Evolutionary conservation across 371 early-diverging fungal genomes (phyloP), one percentile per base, ranked within the genome.

Genomic region (Apophysomyces sp.): DNA sequence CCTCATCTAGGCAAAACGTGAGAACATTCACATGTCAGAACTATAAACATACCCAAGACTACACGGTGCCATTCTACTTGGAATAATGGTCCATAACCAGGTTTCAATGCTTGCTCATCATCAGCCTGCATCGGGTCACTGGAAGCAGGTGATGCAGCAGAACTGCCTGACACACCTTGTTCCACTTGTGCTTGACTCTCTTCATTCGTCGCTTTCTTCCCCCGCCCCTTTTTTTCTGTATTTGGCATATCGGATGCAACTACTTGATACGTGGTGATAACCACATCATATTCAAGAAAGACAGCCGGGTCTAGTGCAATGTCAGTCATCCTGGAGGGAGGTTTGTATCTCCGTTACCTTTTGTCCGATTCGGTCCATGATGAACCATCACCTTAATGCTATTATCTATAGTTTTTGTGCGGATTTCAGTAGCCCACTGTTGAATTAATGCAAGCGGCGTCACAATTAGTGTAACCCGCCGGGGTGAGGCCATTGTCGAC

Each of bases 221-320:
- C 40, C 26, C 24, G 24, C 15, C 28, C 55, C 27, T 55, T 65
- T 28, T 60, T 64, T 12, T 58, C 52, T 9, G 53, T 26, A 13
- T 29, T 63, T 0, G 77, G 62, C 57, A 70, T 85, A n/a, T 82
- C 85, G 2, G 76, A 63, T 18, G 89, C 81, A 6, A 90, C 66
- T 12, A 87, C 80, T 29, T 85, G 78, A 66, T 89, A 90, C 0
- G 92, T 88, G 0, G 92, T 87, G 15, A 94, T 66, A 0, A 94
- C 85, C 9, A 92, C 73, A 62, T 93, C 92, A 71, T 89, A 90
- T 5, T 69, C 26, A 2, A 56, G 49, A 16, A 93, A 75, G 2
- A 73, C 72, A 1, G 31, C 44, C 21, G 68, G 60, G 44, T 80
- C 67, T 68, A 55, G 27, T 30, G 13, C 4, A 11, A 26, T 12